These are phyloP conservation scores for Penicillium desertorum DNA, from an alignment of 495 filamentous ascomycete genomes.

Conservation along the genomic window DNA sequence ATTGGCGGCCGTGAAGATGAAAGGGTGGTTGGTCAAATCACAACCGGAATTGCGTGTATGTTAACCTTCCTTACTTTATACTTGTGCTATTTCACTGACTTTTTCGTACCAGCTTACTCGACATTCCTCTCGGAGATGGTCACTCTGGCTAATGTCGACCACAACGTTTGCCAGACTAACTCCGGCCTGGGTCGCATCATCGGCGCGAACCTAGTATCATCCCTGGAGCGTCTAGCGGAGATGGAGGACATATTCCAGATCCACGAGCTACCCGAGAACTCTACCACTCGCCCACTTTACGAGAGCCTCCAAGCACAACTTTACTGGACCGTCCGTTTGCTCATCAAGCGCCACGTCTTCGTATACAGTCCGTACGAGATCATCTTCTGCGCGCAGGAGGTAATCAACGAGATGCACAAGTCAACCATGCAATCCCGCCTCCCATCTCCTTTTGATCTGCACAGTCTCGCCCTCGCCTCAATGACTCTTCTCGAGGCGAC, in stretches of 20 bases:
- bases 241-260: constrained; percentile 40
- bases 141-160: constrained; percentile 36
- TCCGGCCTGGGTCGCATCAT: constrained; percentile 43
- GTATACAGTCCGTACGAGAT: constrained; percentile 59
- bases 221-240: constrained; percentile 42
- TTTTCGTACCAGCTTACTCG: constrained; percentile 42
- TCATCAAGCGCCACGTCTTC: constrained; percentile 58
- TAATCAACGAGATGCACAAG: constrained; percentile 57
- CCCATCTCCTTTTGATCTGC: constrained; percentile 64
- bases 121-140: constrained; percentile 46
- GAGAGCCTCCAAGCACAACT: constrained; percentile 60
- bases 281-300: constrained; percentile 33
- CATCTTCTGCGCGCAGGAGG: constrained; percentile 59
- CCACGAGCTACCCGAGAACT: constrained; percentile 33
- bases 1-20: constrained; percentile 60
- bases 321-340: constrained; percentile 71
- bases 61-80: constrained; percentile 38
- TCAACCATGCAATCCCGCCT: constrained; percentile 46
- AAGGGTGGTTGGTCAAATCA: constrained; percentile 60
- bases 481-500: constrained; percentile 67
- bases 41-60: constrained; percentile 70
- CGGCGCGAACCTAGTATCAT: constrained; percentile 38
- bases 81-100: constrained; percentile 40
- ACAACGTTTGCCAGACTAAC: constrained; percentile 44
- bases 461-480: constrained; percentile 66